Evolutionary conservation across 1,284 basidiomycete genomes (phyloP), one percentile per base, ranked within the genome.

Genomic region (Meripilus lineatus): DNA sequence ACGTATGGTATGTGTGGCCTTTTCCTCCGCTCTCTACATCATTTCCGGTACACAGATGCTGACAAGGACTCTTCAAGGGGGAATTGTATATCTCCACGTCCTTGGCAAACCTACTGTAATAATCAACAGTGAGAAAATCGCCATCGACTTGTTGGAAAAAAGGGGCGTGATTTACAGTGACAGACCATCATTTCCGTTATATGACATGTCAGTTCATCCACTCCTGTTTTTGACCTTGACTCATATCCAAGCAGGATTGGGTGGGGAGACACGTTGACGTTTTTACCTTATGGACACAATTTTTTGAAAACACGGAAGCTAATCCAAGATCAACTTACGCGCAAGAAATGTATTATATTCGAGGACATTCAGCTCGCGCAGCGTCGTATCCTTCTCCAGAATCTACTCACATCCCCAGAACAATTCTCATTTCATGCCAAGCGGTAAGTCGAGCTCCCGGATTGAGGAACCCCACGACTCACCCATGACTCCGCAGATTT

Each of bases 91-190:
- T 30, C 10, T 72, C 4, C 65, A 74, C 18, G 56, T 67, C 64
- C 34, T 23, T 58, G 47, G 13, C 22, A 23, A 20, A 23, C 33
- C 37, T 11, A 36, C 21, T 11, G 22, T 30, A 32, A 20, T n/a
- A 28, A 11, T 47, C n/a, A 38, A 42, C 30, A 32, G 63, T 5
- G 70, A 68, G 0, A 66, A 71, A 52, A 65, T 66, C 6, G 70
- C 69, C 11, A 72, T 70, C 69, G 72, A 74, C 50, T 56, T 75
- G 6, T 58, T 75, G 13, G 74, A 75, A 48, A 75, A 73, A 48
- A 65, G 67, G 14, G 69, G 68, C 3, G 64, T 67, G 14, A 69
- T 68, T 6, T 74, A 71, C 45, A 72, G 68, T 3, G 69, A 67
- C 48, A 64, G 72, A 6, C 14, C 28, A 8, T n/a, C 5, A 5